Evolutionary conservation across 352 stramenopile species (phyloP), one percentile per base, ranked within the genome.

Genomic region (Phytophthora melonis): DNA sequence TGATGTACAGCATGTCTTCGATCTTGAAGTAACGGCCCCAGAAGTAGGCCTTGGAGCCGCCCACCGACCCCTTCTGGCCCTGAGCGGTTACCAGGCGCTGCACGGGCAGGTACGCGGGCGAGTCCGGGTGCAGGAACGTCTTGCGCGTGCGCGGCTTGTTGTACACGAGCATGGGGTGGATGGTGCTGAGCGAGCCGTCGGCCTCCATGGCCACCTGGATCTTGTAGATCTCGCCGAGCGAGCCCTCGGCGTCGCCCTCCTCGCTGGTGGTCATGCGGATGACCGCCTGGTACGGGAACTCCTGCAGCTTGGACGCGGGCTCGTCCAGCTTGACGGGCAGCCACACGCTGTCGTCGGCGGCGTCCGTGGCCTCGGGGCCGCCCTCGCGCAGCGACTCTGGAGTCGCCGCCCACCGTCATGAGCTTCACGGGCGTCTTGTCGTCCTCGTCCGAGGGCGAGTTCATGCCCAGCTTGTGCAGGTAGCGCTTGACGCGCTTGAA

Each of bases 181-280:
- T 86, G 45, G 78, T 92, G 65, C 86, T 93, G 11, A 92, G 75
- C 50, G 82, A 66, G 5, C 84, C 86, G 61, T 91, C 78, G 1
- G 77, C 70, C 52, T 89, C 82, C 73, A 94, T 78, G 14, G 90
- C 90, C 61, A 95, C 89, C 53, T 97, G 90, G 75, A 97, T 95
- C 82, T 97, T 97, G 82, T 97, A 97, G 80, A 97, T 94, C 79
- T 97, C 90, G 30, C 89, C 89, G 54, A 94, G 79, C 10, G 82
- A 85, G 21, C 88, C 88, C n/a, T 88, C 70, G 27, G 85, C 83
- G 10, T 93, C 86, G 53, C 85, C 87, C 23, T 93, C 81, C 43
- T 92, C 86, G 52, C 66, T 89, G 45, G 77, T 89, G 25, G 84
- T 95, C 90, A 95, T 95, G 53, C 88, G 88, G 53, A 97, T 97